Evolutionary conservation across 768 basidiomycete genomes (phyloP).

Genomic region (Trametes punicea): DNA sequence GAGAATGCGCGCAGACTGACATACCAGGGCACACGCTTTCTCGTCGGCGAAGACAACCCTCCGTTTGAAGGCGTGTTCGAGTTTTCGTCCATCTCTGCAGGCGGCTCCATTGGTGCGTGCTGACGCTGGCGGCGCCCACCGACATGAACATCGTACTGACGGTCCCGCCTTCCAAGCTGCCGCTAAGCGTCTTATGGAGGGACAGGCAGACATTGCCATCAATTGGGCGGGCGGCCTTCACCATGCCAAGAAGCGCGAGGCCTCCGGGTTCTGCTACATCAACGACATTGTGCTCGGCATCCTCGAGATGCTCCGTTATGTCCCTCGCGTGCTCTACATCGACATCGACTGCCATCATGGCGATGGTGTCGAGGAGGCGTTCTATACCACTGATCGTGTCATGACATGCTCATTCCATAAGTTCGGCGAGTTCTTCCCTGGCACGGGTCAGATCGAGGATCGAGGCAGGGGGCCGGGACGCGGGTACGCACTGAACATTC

Average conservation of each 20-base stretch:
- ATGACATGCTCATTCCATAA: slow-evolving; percentile 98
- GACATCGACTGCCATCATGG: slow-evolving; percentile 99
- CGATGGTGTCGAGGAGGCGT: slow-evolving; percentile 98
- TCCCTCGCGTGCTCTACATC: slow-evolving; percentile 89
- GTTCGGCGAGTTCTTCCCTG: slow-evolving; percentile 93
- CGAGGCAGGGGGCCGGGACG: slow-evolving; percentile 79
- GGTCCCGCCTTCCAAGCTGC: slow-evolving; percentile 60
- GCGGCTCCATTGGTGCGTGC: slow-evolving; percentile 84
- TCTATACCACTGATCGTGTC: slow-evolving; percentile 95
- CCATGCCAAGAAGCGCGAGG: slow-evolving; percentile 99
- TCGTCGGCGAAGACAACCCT: slow-evolving; percentile 89
- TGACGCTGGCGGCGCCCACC: neutral
- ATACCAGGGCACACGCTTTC: slow-evolving; percentile 75
- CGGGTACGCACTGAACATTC: slow-evolving; percentile 90
- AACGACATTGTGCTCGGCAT: slow-evolving; percentile 97
- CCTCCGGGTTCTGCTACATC: slow-evolving; percentile 98
- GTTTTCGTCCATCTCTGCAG: slow-evolving; percentile 95
- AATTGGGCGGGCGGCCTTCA: slow-evolving; percentile 99
- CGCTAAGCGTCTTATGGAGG: slow-evolving; percentile 74
- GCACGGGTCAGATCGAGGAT: slow-evolving; percentile 85
- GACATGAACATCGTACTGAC: too few relatives aligned
- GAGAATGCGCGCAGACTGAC: slow-evolving; percentile 88
- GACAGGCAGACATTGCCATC: slow-evolving; percentile 78
- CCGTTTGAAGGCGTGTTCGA: slow-evolving; percentile 96
- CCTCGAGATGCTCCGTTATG: slow-evolving; percentile 83